Conservation (phyloP, 331 rosid species). For the Malus hybrid region DNA sequence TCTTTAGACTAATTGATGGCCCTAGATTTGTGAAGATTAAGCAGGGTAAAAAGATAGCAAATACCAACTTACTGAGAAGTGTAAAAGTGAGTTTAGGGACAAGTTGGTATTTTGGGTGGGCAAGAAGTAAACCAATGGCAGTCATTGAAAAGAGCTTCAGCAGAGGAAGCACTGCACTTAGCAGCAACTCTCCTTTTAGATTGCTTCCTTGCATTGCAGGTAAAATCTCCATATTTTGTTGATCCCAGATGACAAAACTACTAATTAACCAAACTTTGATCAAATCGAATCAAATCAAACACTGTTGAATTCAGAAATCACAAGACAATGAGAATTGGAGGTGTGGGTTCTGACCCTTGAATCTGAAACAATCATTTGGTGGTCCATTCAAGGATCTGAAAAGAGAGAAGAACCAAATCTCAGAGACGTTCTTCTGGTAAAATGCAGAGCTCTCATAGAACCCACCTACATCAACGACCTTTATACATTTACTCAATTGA, state of each 20-base stretch:
- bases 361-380: not conserved
- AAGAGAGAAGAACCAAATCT: no score
- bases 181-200: not conserved
- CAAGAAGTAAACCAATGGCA: slow-evolving; percentile 26
- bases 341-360: not conserved
- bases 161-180: slow-evolving; percentile 21
- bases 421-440: no score
- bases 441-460: not conserved
- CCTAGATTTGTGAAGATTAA: slow-evolving; percentile 40
- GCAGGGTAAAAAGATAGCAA: slow-evolving; percentile 38
- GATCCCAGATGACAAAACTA: no score
- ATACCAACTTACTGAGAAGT: slow-evolving; percentile 34
- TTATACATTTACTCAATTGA: no score
- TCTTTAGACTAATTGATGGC: slow-evolving; percentile 14
- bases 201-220: not conserved
- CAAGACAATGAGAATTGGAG: not conserved
- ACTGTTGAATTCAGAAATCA: not conserved
- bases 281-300: not conserved
- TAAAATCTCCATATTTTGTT: no score
- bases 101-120: slow-evolving; percentile 26
- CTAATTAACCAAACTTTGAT: not conserved
- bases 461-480: not conserved
- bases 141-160: slow-evolving; percentile 12
- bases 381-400: no score
- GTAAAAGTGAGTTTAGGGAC: slow-evolving; percentile 33